Percentiles rank a stretch among this genome's conserved stretches.
Evolutionary conservation across 129 eudicot species (phyloP).

Genomic region (Centella asiatica): DNA sequence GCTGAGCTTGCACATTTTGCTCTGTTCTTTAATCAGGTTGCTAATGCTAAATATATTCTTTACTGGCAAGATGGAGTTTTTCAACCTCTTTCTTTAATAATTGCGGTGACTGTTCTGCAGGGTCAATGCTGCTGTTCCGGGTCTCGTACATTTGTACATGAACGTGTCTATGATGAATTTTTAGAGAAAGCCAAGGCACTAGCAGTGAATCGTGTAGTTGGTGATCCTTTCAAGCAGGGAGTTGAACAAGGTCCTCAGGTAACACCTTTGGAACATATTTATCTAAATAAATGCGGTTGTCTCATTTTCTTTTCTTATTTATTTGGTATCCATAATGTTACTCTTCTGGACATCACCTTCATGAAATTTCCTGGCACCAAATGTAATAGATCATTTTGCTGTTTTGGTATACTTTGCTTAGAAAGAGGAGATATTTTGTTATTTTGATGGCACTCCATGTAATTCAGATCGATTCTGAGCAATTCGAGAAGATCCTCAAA

Average conservation of each 20-base stretch:
- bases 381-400: neutral
- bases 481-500: slow-evolving; percentile 44
- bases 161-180: slow-evolving; percentile 50
- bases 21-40: slow-evolving; percentile 47
- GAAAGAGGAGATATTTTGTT: neutral
- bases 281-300: too few relatives aligned
- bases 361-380: neutral
- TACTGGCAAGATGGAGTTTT: too few relatives aligned
- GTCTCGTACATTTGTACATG: slow-evolving; percentile 52
- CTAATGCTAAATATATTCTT: neutral
- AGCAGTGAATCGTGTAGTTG: slow-evolving; percentile 39
- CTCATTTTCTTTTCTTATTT: too few relatives aligned
- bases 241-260: slow-evolving; percentile 64
- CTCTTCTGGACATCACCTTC: too few relatives aligned
- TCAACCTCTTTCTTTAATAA: neutral
- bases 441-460: neutral
- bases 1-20: slow-evolving; percentile 45
- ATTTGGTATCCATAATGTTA: too few relatives aligned
- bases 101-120: slow-evolving; percentile 18
- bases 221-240: slow-evolving; percentile 45
- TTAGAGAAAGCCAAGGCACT: slow-evolving; percentile 38
- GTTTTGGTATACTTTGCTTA: neutral
- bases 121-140: slow-evolving; percentile 62
- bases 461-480: slow-evolving; percentile 34
- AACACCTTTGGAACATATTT: too few relatives aligned